Evolutionary conservation across 1,284 basidiomycete genomes (phyloP).

Genomic region (Marasmius fiardii): DNA sequence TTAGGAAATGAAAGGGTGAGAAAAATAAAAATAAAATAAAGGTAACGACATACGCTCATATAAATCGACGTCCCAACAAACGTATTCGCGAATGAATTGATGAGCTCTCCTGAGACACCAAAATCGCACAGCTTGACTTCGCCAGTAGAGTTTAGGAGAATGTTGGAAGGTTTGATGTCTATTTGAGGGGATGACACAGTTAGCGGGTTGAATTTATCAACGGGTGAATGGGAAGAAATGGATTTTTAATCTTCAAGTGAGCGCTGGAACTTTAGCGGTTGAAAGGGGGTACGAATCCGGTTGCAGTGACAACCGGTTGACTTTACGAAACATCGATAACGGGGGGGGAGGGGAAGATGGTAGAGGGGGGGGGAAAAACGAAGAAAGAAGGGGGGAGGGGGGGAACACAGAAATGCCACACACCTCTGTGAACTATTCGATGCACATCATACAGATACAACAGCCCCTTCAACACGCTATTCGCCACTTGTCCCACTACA

Average conservation of each 20-base stretch:
- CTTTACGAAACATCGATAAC: no score
- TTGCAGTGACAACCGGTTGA: no score
- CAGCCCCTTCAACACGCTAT: conserved; percentile 88
- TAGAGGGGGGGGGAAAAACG: not conserved
- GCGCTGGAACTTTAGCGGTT: no score
- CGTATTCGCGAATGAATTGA: conserved; percentile 98
- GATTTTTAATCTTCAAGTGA: no score
- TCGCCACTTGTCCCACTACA: conserved; percentile 89
- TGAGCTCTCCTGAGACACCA: conserved; percentile 96
- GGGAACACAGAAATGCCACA: conserved; percentile 21
- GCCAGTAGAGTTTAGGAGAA: conserved; percentile 89
- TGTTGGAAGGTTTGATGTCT: conserved; percentile 99
- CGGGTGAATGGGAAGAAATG: no score
- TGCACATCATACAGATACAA: conserved; percentile 98
- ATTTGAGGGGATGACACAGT: not conserved
- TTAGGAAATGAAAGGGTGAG: conserved; percentile 9
- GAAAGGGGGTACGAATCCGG: no score
- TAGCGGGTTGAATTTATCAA: no score
- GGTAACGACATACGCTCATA: conserved; percentile 82
- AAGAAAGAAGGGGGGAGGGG: not conserved
- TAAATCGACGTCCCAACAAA: conserved; percentile 99
- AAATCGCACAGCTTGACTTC: conserved; percentile 99
- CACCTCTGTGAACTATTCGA: conserved; percentile 96
- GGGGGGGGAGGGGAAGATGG: not conserved
- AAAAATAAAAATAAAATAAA: conserved; percentile 1